Evolutionary conservation across 2,329 filamentous ascomycete genomes (phyloP).

Genomic region (Venturia oleaginea): DNA sequence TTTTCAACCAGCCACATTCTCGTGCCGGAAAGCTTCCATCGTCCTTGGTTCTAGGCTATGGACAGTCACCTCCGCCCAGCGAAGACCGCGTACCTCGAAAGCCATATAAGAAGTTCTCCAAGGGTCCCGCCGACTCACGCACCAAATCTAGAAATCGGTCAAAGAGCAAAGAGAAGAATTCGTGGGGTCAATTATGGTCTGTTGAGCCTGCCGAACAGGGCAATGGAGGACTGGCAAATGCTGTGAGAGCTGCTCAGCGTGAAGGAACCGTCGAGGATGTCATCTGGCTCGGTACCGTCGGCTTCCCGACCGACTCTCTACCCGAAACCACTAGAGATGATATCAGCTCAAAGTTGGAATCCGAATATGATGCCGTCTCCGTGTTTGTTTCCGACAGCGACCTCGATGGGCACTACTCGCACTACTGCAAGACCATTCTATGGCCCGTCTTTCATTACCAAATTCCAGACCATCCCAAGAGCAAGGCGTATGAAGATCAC

Average conservation of each 20-base stretch:
- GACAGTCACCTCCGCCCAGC: slow-evolving; percentile 34
- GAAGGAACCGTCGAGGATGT: slow-evolving; percentile 55
- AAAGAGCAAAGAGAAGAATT: slow-evolving; percentile 41
- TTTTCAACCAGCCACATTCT: slow-evolving; percentile 69
- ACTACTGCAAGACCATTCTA: slow-evolving; percentile 95
- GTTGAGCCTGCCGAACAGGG: slow-evolving; percentile 81
- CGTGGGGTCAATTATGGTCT: slow-evolving; percentile 66
- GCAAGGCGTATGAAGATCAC: slow-evolving; percentile 95
- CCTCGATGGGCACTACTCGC: slow-evolving; percentile 87
- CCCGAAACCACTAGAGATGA: slow-evolving; percentile 67
- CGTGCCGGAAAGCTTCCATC: slow-evolving; percentile 66
- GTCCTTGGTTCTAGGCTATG: slow-evolving; percentile 63
- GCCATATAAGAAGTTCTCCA: slow-evolving; percentile 15
- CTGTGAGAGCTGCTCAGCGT: slow-evolving; percentile 66
- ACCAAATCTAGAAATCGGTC: slow-evolving; percentile 20
- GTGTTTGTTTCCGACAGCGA: slow-evolving; percentile 87
- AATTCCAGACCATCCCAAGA: slow-evolving; percentile 95
- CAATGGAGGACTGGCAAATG: slow-evolving; percentile 86
- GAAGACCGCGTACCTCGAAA: slow-evolving; percentile 18
- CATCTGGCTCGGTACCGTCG: slow-evolving; percentile 85
- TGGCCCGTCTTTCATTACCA: slow-evolving; percentile 99
- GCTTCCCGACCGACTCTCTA: slow-evolving; percentile 86
- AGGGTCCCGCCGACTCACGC: slow-evolving; percentile 17
- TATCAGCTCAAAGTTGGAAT: slow-evolving; percentile 72
- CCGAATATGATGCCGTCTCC: slow-evolving; percentile 71